Evolutionary conservation across 129 eudicot genomes (phyloP).

Genomic region (Tagetes erecta): DNA sequence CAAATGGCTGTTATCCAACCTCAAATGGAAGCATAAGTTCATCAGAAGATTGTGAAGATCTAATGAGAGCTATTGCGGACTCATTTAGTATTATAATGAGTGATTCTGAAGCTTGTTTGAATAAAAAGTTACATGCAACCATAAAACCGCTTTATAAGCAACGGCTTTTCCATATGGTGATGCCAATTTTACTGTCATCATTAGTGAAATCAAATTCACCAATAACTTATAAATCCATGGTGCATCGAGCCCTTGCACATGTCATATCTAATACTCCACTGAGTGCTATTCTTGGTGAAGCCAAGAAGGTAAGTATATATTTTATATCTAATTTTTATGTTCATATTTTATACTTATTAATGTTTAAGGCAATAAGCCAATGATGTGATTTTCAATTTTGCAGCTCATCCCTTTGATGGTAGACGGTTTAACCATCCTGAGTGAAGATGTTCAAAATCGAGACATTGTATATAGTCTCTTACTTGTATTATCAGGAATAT

Average conservation of each 20-base stretch:
- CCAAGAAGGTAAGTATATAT: conserved; percentile 55
- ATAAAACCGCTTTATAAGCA: conserved; percentile 85
- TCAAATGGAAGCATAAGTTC: conserved; percentile 26
- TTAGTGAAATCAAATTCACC: conserved; percentile 51
- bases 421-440: conserved; percentile 57
- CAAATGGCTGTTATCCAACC: conserved; percentile 23
- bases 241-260: conserved; percentile 78
- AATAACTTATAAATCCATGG: conserved; percentile 59
- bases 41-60: conserved; percentile 25
- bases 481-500: conserved; percentile 74
- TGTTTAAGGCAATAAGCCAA: neutral
- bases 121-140: conserved; percentile 64
- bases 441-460: conserved; percentile 62
- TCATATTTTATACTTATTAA: neutral
- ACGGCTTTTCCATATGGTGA: conserved; percentile 67
- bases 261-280: conserved; percentile 70
- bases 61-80: conserved; percentile 70
- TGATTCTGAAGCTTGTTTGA: conserved; percentile 83
- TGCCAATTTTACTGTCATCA: conserved; percentile 60
- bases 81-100: conserved; percentile 77
- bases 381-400: conserved; percentile 20
- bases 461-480: conserved; percentile 66
- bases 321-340: neutral
- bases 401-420: conserved; percentile 77
- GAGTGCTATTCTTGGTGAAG: conserved; percentile 66